A percentile compares a stretch with the other conserved stretches of the same genome.
Conservation (phyloP, 495 filamentous ascomycete species). For the Collariella sp. region DNA sequence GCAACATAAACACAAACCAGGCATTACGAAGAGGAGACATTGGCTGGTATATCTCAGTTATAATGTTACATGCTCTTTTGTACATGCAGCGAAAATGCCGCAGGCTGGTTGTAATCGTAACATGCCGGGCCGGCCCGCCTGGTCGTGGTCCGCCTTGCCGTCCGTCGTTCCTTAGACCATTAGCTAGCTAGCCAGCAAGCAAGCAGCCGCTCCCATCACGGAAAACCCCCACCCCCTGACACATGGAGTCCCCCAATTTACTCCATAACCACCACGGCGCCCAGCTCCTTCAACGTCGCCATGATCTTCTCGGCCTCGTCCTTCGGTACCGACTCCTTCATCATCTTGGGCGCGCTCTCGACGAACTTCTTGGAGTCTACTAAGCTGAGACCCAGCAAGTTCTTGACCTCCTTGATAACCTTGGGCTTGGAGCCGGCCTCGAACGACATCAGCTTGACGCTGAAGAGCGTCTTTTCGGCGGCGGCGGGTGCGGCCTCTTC, state of each 20-base stretch:
- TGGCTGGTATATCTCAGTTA: conserved; percentile 15
- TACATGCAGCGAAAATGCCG: conserved; percentile 22
- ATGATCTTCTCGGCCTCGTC: conserved; percentile 99
- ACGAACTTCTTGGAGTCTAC: conserved; percentile 99
- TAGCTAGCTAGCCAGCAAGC: not conserved
- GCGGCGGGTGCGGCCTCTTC: conserved; percentile 83
- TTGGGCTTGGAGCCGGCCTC: conserved; percentile 88
- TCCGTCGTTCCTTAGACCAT: conserved; percentile 2
- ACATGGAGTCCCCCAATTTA: conserved; percentile 38
- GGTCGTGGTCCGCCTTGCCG: not conserved
- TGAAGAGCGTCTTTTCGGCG: conserved; percentile 96
- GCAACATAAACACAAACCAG: not conserved
- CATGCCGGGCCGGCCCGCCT: conserved; percentile 14
- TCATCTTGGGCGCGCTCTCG: conserved; percentile 89
- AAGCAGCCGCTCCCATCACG: not conserved
- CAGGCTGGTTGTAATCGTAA: conserved; percentile 16
- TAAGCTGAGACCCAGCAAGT: conserved; percentile 84
- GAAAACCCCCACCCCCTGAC: not conserved
- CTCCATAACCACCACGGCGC: conserved; percentile 82
- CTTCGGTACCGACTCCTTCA: conserved; percentile 98
- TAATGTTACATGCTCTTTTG: conserved; percentile 31
- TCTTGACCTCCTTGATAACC: conserved; percentile 99
- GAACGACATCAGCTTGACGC: conserved; percentile 81
- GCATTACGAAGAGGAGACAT: not conserved
- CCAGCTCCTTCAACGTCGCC: conserved; percentile 82